Percentiles rank a stretch among this genome's conserved stretches.
Conservation (phyloP, 2,329 filamentous ascomycete genomes). For the Cylindrodendrum hubeiense region DNA sequence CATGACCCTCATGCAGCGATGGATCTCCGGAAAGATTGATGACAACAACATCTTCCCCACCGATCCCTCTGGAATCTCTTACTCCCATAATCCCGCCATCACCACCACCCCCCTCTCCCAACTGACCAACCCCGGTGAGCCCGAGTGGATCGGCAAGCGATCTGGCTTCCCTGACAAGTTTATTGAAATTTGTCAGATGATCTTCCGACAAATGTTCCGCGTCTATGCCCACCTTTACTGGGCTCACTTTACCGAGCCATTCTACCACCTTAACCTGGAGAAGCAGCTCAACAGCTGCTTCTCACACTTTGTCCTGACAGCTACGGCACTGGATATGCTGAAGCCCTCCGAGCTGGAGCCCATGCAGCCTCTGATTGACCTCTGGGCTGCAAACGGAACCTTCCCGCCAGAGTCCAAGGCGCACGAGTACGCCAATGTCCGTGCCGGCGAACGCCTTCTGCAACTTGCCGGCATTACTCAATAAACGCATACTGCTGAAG, state of each 20-base stretch:
- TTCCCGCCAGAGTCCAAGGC: slow-evolving; percentile 82
- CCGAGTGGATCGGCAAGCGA: slow-evolving; percentile 88
- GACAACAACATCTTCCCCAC: slow-evolving; percentile 92
- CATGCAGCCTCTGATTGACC: slow-evolving; percentile 93
- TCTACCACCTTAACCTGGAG: slow-evolving; percentile 84
- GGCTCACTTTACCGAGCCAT: slow-evolving; percentile 89
- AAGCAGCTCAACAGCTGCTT: slow-evolving; percentile 91
- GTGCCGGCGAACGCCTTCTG: slow-evolving; percentile 70
- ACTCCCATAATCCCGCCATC: slow-evolving; percentile 71
- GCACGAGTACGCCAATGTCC: slow-evolving; percentile 73
- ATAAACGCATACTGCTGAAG: slow-evolving; percentile 31
- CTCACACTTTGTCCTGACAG: slow-evolving; percentile 85
- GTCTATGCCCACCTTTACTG: slow-evolving; percentile 99
- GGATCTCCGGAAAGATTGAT: slow-evolving; percentile 96
- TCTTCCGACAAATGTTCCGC: slow-evolving; percentile 98
- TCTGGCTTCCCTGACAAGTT: slow-evolving; percentile 95
- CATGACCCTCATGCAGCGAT: slow-evolving; percentile 95
- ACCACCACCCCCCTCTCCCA: slow-evolving; percentile 71
- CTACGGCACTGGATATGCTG: slow-evolving; percentile 85
- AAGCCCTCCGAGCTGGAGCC: slow-evolving; percentile 92
- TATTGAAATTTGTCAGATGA: slow-evolving; percentile 88
- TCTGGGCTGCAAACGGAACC: slow-evolving; percentile 90
- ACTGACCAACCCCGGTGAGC: slow-evolving; percentile 70
- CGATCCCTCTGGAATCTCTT: slow-evolving; percentile 78
- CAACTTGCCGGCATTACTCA: slow-evolving; percentile 56